A percentile compares a stretch with the other conserved stretches of the same genome.
Conservation (phyloP, 2,329 filamentous ascomycete species). For the Colletotrichum cordylinicola region DNA sequence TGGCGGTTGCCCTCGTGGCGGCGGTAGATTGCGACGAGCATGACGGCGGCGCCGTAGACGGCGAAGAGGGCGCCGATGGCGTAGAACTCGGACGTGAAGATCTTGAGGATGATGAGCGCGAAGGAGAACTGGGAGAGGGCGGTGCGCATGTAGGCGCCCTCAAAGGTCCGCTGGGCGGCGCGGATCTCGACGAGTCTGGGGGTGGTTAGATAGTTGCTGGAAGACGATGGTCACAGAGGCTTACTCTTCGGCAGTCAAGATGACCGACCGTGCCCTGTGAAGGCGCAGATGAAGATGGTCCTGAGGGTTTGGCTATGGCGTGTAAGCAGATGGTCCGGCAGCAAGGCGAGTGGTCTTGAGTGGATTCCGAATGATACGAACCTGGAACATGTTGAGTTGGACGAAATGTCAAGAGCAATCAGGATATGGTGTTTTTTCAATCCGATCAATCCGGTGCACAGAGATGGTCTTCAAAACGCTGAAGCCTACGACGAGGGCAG, state of each 20-base stretch:
- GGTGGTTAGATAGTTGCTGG: too few species aligned
- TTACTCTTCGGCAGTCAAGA: constrained; percentile 80
- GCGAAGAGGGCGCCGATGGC: constrained; percentile 95
- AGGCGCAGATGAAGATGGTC: constrained; percentile 80
- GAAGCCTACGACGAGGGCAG: neutral
- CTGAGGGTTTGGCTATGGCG: constrained; percentile 64
- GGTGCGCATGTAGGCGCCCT: constrained; percentile 95
- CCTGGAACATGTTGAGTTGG: constrained; percentile 15
- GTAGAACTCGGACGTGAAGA: constrained; percentile 97
- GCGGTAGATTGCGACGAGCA: constrained; percentile 84
- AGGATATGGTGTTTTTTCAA: neutral
- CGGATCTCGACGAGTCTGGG: constrained; percentile 85
- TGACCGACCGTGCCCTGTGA: constrained; percentile 83
- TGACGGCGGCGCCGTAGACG: constrained; percentile 84
- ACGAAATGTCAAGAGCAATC: neutral
- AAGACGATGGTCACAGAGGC: too few species aligned
- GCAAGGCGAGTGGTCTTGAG: neutral
- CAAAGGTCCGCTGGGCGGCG: constrained; percentile 94
- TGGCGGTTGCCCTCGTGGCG: constrained; percentile 92
- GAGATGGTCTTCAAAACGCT: neutral
- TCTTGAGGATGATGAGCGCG: constrained; percentile 90
- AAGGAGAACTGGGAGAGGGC: constrained; percentile 96
- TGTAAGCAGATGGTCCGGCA: neutral
- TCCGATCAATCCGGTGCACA: neutral
- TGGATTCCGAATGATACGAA: neutral